These are phyloP conservation scores for Cucumis melo DNA, from an alignment of 306 rosid species.

Conservation along the genomic window DNA sequence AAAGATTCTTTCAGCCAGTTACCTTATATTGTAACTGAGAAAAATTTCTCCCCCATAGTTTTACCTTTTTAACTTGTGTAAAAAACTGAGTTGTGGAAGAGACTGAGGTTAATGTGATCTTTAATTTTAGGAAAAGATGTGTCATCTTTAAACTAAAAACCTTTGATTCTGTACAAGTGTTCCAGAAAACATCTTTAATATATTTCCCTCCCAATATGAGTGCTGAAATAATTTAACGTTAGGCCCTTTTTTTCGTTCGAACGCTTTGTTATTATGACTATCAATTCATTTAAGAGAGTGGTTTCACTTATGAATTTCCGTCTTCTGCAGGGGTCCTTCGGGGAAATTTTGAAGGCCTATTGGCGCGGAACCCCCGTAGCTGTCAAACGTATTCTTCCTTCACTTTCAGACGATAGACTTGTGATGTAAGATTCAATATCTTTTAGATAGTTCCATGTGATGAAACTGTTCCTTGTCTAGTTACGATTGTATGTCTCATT, in stretches of 20 bases:
- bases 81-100: neutral
- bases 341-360: constrained; percentile 72
- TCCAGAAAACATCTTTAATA: neutral
- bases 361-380: constrained; percentile 98
- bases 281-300: neutral
- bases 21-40: neutral
- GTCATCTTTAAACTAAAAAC: neutral
- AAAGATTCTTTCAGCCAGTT: neutral
- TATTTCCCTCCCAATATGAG: neutral
- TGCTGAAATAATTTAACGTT: neutral
- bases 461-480: neutral
- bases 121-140: neutral
- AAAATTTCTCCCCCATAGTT: neutral
- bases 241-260: neutral
- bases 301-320: neutral
- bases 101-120: no score
- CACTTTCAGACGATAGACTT: constrained; percentile 82
- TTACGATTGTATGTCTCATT: neutral
- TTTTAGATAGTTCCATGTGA: constrained; percentile 1
- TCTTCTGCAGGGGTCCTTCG: constrained; percentile 67
- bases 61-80: neutral
- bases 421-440: constrained; percentile 61
- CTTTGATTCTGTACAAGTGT: neutral
- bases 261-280: neutral
- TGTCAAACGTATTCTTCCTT: constrained; percentile 79